These are phyloP conservation scores for Phoma sp. DNA, from an alignment of 2,329 filamentous ascomycete species.

Conservation along the genomic window DNA sequence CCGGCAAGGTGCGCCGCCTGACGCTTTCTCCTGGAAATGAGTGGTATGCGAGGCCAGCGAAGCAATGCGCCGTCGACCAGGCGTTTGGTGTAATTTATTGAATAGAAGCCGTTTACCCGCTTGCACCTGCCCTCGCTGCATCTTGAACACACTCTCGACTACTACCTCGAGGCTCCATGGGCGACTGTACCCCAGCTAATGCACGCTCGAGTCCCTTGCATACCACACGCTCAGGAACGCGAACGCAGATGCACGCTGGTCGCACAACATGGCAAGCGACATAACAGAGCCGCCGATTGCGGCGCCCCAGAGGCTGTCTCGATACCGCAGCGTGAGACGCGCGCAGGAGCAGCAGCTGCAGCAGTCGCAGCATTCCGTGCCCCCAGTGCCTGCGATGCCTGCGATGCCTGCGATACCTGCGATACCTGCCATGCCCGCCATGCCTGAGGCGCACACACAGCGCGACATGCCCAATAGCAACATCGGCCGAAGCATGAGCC, in stretches of 20 bases:
- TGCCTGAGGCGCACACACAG: constrained; percentile 7
- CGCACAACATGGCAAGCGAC: constrained; percentile 44
- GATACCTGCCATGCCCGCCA: constrained; percentile 8
- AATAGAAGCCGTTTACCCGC: constrained; percentile 31
- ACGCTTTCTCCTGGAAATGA: constrained; percentile 17
- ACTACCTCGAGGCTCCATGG: not conserved
- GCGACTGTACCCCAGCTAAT: constrained; percentile 9
- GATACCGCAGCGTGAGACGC: constrained; percentile 64
- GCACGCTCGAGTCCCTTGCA: constrained; percentile 13
- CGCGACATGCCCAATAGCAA: constrained; percentile 14
- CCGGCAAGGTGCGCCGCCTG: constrained; percentile 13
- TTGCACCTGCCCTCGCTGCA: constrained; percentile 26
- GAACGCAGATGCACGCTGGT: constrained; percentile 20
- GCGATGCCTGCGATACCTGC: constrained; percentile 22
- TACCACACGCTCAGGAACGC: constrained; percentile 20
- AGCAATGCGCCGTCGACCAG: constrained; percentile 10
- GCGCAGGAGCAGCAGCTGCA: constrained; percentile 45
- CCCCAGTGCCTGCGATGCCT: constrained; percentile 34
- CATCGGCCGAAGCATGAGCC: constrained; percentile 48
- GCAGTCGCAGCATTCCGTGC: constrained; percentile 22
- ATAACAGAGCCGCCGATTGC: constrained; percentile 31
- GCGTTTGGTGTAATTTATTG: constrained; percentile 13
- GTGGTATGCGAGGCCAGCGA: constrained; percentile 12
- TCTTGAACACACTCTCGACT: constrained; percentile 3
- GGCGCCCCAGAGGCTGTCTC: constrained; percentile 57